Conservation (phyloP, 805 yeast genomes). For the Spathaspora gorwiae region DNA sequence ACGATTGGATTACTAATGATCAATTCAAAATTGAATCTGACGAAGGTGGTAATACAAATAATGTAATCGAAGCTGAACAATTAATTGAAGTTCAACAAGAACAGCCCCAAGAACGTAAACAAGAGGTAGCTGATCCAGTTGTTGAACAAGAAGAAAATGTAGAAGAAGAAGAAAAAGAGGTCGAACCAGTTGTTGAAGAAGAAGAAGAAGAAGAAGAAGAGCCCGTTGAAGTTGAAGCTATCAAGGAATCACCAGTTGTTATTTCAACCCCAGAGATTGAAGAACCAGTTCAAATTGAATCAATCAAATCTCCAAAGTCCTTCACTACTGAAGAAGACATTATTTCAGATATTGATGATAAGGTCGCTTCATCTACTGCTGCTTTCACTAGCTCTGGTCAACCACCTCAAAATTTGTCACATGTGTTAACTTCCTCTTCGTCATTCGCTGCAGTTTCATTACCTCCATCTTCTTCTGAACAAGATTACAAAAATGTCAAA, state of each 20-base stretch:
- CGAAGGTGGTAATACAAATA: constrained; percentile 33
- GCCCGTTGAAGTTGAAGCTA: not conserved
- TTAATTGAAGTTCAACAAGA: constrained; percentile 17
- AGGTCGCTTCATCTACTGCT: constrained; percentile 5
- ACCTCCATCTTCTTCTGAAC: constrained; percentile 14
- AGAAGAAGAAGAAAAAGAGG: not conserved
- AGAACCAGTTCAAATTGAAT: not conserved
- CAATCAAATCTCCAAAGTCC: constrained; percentile 2
- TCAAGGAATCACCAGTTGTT: not conserved
- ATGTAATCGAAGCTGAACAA: constrained; percentile 25
- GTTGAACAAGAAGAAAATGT: not conserved
- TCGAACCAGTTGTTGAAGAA: not conserved
- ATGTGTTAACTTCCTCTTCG: constrained; percentile 26
- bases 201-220: not conserved
- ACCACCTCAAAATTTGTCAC: constrained; percentile 9
- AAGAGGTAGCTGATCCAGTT: not conserved
- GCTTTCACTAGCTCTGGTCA: not conserved
- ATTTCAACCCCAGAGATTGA: constrained; percentile 2
- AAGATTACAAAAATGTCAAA: constrained; percentile 6
- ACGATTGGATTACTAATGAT: constrained; percentile 25
- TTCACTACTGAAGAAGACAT: constrained; percentile 6
- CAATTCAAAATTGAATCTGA: constrained; percentile 23
- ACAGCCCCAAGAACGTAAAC: not conserved
- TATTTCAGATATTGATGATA: constrained; percentile 9
- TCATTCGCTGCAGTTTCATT: constrained; percentile 37